These are phyloP conservation scores for Thielaviopsis euricoi DNA, from an alignment of 2,329 filamentous ascomycete genomes.

Conservation along the genomic window DNA sequence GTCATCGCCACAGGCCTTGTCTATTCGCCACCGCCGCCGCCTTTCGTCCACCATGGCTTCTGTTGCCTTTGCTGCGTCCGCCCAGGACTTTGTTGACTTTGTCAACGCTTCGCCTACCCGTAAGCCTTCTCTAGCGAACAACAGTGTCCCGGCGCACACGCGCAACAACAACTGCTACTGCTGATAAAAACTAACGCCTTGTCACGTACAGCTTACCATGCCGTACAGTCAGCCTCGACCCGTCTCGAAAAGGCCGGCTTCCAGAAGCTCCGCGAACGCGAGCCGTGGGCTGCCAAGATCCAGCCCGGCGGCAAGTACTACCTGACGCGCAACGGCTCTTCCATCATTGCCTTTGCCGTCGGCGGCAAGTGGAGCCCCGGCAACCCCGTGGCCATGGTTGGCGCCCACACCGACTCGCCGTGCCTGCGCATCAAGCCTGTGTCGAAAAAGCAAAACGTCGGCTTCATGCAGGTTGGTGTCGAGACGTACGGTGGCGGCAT, in stretches of 20 bases:
- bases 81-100: constrained; percentile 79
- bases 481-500: constrained; percentile 94
- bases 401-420: constrained; percentile 90
- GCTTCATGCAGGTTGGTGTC: constrained; percentile 86
- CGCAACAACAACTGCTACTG: too few relatives aligned
- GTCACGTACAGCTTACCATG: constrained; percentile 76
- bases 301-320: constrained; percentile 89
- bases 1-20: not conserved
- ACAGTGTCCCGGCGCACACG: not conserved
- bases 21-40: not conserved
- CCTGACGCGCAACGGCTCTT: constrained; percentile 82
- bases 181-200: too few relatives aligned
- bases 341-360: constrained; percentile 82
- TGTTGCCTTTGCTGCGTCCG: constrained; percentile 27
- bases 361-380: constrained; percentile 82
- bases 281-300: constrained; percentile 68
- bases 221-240: constrained; percentile 61
- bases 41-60: constrained; percentile 31
- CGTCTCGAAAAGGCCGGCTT: constrained; percentile 75
- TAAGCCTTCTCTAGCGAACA: constrained; percentile 26
- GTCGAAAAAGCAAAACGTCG: constrained; percentile 71
- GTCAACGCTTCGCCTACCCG: constrained; percentile 89
- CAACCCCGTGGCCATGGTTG: constrained; percentile 82
- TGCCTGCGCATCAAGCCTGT: constrained; percentile 87
- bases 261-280: constrained; percentile 72